These are phyloP conservation scores for Iris pallida DNA, from an alignment of 116 monocot species.

Conservation along the genomic window DNA sequence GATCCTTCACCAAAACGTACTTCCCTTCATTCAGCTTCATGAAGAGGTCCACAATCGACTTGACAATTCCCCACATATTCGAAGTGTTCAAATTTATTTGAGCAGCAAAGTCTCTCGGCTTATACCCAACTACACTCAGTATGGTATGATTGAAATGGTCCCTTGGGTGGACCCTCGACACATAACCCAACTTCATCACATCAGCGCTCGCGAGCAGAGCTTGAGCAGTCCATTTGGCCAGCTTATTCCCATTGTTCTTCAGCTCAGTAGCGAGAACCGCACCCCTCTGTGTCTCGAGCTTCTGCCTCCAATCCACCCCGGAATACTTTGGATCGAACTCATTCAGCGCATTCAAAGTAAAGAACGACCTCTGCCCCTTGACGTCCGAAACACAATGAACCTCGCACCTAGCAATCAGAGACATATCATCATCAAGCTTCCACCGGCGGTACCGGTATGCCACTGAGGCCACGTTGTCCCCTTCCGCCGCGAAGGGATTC, in stretches of 20 bases:
- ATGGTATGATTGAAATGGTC: constrained; percentile 90
- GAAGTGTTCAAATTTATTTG: constrained; percentile 91
- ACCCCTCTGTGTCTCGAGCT: constrained; percentile 92
- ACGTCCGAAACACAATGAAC: constrained; percentile 66
- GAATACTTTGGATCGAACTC: constrained; percentile 94
- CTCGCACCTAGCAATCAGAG: constrained; percentile 87
- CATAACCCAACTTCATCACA: constrained; percentile 94
- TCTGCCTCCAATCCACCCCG: constrained; percentile 95
- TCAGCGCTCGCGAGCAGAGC: constrained; percentile 85
- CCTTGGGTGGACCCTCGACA: constrained; percentile 75
- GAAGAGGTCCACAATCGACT: constrained; percentile 86
- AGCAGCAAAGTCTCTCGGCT: constrained; percentile 87
- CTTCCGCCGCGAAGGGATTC: constrained; percentile 77
- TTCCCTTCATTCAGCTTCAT: constrained; percentile 95
- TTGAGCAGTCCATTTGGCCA: constrained; percentile 94
- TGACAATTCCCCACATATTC: constrained; percentile 98
- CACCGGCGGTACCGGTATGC: constrained; percentile 86
- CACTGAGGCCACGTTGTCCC: constrained; percentile 78
- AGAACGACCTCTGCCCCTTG: constrained; percentile 66
- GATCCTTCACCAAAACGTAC: constrained; percentile 96
- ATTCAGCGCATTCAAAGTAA: constrained; percentile 88
- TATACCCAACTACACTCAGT: constrained; percentile 81
- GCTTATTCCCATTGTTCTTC: constrained; percentile 97
- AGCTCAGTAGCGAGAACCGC: constrained; percentile 96
- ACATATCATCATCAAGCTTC: constrained; percentile 87